Conservation (phyloP, 2,329 filamentous ascomycete genomes). For the Nigrograna mackinnonii region DNA sequence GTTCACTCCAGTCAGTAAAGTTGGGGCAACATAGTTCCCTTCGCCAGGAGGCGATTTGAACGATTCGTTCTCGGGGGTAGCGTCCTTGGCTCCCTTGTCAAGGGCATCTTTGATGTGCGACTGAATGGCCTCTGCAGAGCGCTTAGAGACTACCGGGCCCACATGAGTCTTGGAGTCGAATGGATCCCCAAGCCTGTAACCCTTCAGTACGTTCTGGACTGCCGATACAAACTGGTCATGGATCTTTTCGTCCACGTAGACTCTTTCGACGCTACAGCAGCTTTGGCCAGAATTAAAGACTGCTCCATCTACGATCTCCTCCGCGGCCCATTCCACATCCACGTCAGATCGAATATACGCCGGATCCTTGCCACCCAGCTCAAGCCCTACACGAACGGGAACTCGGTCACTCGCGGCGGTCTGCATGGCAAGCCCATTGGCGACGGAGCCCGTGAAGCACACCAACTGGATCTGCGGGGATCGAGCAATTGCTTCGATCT, state of each 20-base stretch:
- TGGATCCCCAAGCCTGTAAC: slow-evolving; percentile 88
- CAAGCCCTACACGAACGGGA: slow-evolving; percentile 78
- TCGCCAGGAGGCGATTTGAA: slow-evolving; percentile 73
- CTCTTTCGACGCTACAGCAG: slow-evolving; percentile 88
- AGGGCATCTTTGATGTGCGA: slow-evolving; percentile 82
- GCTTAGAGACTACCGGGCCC: slow-evolving; percentile 84
- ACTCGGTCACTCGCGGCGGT: slow-evolving; percentile 82
- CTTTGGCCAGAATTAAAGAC: slow-evolving; percentile 99
- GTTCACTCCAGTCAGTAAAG: slow-evolving; percentile 75
- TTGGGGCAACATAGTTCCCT: slow-evolving; percentile 89
- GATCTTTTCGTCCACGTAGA: slow-evolving; percentile 86
- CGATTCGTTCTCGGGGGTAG: slow-evolving; percentile 78
- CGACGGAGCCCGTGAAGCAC: slow-evolving; percentile 93
- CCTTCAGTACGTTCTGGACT: slow-evolving; percentile 74
- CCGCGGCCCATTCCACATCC: slow-evolving; percentile 86
- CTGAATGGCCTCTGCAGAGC: slow-evolving; percentile 75
- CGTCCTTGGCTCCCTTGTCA: slow-evolving; percentile 79
- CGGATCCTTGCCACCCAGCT: slow-evolving; percentile 93
- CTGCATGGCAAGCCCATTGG: slow-evolving; percentile 83
- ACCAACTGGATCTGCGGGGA: slow-evolving; percentile 78
- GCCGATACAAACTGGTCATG: slow-evolving; percentile 82
- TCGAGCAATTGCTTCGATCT: slow-evolving; percentile 78
- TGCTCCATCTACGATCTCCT: slow-evolving; percentile 93
- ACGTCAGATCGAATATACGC: slow-evolving; percentile 87
- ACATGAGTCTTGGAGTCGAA: slow-evolving; percentile 77